phyloP scores from a whole-genome alignment of 2,329 filamentous ascomycete species.

The Calonectria pseudoturangicola region DNA sequence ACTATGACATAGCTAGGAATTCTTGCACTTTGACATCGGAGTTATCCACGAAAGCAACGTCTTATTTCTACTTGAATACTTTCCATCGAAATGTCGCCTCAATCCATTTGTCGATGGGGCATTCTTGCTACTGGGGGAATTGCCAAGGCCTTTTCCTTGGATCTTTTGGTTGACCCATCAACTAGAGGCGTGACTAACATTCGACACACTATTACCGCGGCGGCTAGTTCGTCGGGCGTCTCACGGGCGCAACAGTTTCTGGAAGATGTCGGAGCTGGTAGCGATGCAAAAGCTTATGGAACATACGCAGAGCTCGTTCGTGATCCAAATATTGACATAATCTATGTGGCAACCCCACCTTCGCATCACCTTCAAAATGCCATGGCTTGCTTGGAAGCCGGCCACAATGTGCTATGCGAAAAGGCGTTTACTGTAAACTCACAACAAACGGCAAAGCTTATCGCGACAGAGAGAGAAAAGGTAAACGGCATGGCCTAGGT shows the following conservation, averaged over 20 bases:
- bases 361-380: constrained; percentile 93
- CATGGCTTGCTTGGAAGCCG: constrained; percentile 85
- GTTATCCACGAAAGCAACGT: neutral
- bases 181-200: constrained; percentile 81
- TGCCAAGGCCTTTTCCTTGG: constrained; percentile 65
- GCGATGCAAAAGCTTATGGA: constrained; percentile 81
- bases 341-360: constrained; percentile 94
- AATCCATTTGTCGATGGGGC: neutral
- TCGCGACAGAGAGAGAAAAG: constrained; percentile 79
- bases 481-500: neutral
- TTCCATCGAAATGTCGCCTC: neutral
- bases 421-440: constrained; percentile 92
- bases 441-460: constrained; percentile 81
- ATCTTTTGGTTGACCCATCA: constrained; percentile 83
- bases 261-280: constrained; percentile 78
- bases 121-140: neutral
- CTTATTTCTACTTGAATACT: neutral
- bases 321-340: constrained; percentile 85
- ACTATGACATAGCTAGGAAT: neutral
- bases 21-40: neutral
- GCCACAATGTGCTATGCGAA: constrained; percentile 91
- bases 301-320: constrained; percentile 87
- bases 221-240: constrained; percentile 83
- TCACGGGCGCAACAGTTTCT: constrained; percentile 83
- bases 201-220: constrained; percentile 84